Evolutionary conservation across 495 filamentous ascomycete species (phyloP).

Genomic region (Aspergillus panamensis): DNA sequence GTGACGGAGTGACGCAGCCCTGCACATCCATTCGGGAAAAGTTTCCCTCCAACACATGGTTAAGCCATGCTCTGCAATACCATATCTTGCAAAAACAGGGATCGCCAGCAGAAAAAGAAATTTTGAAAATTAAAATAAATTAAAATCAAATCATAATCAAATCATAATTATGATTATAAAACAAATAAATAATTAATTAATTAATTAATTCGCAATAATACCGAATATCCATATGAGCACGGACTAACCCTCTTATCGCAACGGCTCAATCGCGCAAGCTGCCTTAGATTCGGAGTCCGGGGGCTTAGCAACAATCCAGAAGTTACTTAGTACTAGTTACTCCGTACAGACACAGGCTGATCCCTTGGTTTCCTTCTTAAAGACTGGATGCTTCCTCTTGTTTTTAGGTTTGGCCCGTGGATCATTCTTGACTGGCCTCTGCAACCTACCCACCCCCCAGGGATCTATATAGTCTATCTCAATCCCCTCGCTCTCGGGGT

Average conservation of each 20-base stretch:
- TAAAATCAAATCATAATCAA: slow-evolving; percentile 7
- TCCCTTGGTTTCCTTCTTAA: slow-evolving; percentile 26
- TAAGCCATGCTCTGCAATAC: slow-evolving; percentile 17
- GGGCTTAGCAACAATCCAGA: slow-evolving; percentile 35
- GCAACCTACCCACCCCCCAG: slow-evolving; percentile 19
- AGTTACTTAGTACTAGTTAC: slow-evolving; percentile 13
- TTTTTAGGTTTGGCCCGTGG: slow-evolving; percentile 11
- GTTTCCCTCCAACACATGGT: slow-evolving; percentile 30
- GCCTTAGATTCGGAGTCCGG: slow-evolving; percentile 19
- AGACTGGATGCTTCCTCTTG: slow-evolving; percentile 16
- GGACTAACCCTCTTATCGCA: slow-evolving; percentile 31
- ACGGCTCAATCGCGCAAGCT: slow-evolving; percentile 22
- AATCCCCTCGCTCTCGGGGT: slow-evolving; percentile 10
- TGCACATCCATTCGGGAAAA: slow-evolving; percentile 27
- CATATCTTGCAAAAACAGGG: slow-evolving; percentile 6
- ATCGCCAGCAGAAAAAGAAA: slow-evolving; percentile 1
- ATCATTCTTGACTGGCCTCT: slow-evolving; percentile 15
- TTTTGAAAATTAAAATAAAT: no score
- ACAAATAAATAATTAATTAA: slow-evolving; percentile 12
- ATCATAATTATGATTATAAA: slow-evolving; percentile 6
- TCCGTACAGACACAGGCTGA: slow-evolving; percentile 24
- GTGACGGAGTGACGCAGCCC: slow-evolving; percentile 27
- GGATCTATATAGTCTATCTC: slow-evolving; percentile 34
- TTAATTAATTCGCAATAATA: slow-evolving; percentile 8
- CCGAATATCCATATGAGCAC: slow-evolving; percentile 22